phyloP scores from a whole-genome alignment of 495 filamentous ascomycete species.

The Beverwykella pulmonaria region DNA sequence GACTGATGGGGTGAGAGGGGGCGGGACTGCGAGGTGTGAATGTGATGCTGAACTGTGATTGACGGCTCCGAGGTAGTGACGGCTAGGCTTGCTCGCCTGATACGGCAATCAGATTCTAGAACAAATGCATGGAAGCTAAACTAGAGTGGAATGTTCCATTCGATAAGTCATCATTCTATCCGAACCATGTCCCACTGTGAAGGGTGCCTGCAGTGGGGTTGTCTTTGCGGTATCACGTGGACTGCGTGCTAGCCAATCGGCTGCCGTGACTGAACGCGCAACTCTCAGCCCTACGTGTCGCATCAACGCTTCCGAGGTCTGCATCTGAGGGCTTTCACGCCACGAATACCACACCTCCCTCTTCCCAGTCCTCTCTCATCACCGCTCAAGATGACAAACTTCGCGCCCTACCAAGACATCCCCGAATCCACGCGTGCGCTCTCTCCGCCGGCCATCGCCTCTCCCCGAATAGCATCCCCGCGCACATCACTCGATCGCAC shows the following conservation, averaged over 20 bases:
- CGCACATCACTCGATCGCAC: slow-evolving; percentile 41
- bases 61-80: background rate
- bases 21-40: background rate
- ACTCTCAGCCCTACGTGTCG: slow-evolving; percentile 30
- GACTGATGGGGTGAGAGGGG: slow-evolving; percentile 21
- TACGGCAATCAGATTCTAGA: background rate
- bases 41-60: background rate
- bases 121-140: background rate
- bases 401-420: slow-evolving; percentile 92
- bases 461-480: slow-evolving; percentile 56
- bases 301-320: slow-evolving; percentile 3
- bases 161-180: background rate
- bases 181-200: background rate
- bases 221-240: slow-evolving; percentile 4
- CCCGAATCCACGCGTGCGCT: slow-evolving; percentile 74
- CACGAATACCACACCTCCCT: background rate
- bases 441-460: slow-evolving; percentile 62
- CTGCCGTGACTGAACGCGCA: slow-evolving; percentile 10
- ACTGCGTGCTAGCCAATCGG: background rate
- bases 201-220: too few relatives aligned
- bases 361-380: background rate
- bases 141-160: background rate
- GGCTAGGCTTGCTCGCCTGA: background rate
- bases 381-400: slow-evolving; percentile 52
- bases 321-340: background rate